Evolutionary conservation across 2,329 filamentous ascomycete genomes (phyloP).

Genomic region (Canariomyces notabilis): DNA sequence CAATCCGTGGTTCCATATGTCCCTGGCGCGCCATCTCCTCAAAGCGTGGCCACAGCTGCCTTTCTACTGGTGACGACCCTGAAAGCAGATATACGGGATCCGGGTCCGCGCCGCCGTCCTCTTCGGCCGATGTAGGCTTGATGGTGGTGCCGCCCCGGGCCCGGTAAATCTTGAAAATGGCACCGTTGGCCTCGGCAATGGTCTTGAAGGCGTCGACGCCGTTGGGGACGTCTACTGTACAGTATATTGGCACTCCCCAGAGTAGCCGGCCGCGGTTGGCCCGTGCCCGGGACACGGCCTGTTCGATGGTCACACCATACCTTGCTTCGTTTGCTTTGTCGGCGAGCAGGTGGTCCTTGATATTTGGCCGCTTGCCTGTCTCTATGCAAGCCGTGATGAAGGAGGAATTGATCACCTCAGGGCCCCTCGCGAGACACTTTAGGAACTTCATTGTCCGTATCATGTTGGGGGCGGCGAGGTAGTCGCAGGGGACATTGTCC

Average conservation of each 20-base stretch:
- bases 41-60: constrained; percentile 74
- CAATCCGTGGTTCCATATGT: constrained; percentile 75
- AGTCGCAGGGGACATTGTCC: constrained; percentile 71
- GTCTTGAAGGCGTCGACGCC: constrained; percentile 78
- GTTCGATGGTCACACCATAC: constrained; percentile 63
- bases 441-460: constrained; percentile 93
- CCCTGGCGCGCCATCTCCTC: constrained; percentile 70
- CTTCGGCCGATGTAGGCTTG: constrained; percentile 55
- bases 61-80: constrained; percentile 61
- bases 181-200: constrained; percentile 86
- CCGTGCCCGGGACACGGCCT: constrained; percentile 65
- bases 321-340: constrained; percentile 70
- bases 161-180: constrained; percentile 71
- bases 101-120: constrained; percentile 55
- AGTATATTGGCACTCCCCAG: constrained; percentile 73
- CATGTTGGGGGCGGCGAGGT: constrained; percentile 80
- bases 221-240: constrained; percentile 72
- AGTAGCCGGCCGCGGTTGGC: constrained; percentile 74
- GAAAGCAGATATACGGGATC: constrained; percentile 82
- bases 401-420: constrained; percentile 67
- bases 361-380: constrained; percentile 57
- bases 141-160: constrained; percentile 66
- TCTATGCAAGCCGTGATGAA: constrained; percentile 77
- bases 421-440: constrained; percentile 75
- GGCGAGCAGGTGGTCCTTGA: constrained; percentile 61